Conservation (phyloP, 2,329 filamentous ascomycete genomes). For the Botryotinia calthae region DNA sequence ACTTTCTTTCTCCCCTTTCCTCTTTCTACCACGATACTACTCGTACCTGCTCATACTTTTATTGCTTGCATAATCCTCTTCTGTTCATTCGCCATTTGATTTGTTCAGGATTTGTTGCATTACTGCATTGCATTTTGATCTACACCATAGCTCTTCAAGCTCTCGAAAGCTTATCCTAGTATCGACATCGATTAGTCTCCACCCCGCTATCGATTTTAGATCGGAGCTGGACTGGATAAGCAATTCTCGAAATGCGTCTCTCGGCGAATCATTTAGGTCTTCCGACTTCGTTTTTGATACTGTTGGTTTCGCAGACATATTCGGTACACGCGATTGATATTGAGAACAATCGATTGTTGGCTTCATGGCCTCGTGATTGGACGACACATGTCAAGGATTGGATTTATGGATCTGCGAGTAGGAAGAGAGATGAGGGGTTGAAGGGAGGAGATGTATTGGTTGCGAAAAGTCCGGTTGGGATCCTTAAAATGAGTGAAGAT, state of each 20-base stretch:
- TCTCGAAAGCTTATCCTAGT: constrained; percentile 1
- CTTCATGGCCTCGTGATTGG: constrained; percentile 47
- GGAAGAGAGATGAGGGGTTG: constrained; percentile 43
- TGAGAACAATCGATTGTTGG: constrained; percentile 26
- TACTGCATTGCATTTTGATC: background rate
- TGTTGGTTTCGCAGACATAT: constrained; percentile 42
- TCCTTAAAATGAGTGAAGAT: constrained; percentile 71
- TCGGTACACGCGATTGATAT: constrained; percentile 38
- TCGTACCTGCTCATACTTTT: background rate
- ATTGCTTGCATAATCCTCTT: background rate
- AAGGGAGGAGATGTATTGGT: constrained; percentile 41
- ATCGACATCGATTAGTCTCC: background rate
- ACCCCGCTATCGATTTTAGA: background rate
- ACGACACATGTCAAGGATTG: constrained; percentile 47
- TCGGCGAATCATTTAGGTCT: constrained; percentile 41
- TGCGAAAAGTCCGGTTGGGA: constrained; percentile 52
- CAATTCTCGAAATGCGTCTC: constrained; percentile 41
- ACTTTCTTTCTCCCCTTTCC: background rate
- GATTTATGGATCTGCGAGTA: constrained; percentile 46
- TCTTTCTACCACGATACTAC: background rate
- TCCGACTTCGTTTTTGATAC: constrained; percentile 47
- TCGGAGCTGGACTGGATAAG: background rate
- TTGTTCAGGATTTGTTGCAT: background rate
- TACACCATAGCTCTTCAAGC: background rate
- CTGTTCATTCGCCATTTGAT: background rate